These are phyloP conservation scores for Solanum clarkiae DNA, from an alignment of 257 asterid species.

Conservation along the genomic window DNA sequence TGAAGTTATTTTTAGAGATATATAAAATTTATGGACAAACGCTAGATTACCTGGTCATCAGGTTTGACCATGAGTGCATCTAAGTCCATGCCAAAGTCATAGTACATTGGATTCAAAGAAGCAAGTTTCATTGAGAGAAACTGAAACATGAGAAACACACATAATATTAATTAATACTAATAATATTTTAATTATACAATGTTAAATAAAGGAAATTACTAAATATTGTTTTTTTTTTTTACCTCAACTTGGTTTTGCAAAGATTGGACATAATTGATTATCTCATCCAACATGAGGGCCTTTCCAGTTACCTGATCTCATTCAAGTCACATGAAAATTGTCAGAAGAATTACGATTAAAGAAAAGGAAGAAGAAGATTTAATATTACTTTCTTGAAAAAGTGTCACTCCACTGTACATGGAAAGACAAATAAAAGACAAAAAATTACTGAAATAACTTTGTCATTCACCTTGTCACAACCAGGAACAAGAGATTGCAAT, in stretches of 20 bases:
- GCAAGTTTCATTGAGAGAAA: slow-evolving; percentile 90
- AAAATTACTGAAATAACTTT: not conserved
- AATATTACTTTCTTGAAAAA: not conserved
- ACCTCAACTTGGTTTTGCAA: slow-evolving; percentile 93
- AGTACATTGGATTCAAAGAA: slow-evolving; percentile 47
- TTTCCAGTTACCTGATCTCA: slow-evolving; percentile 73
- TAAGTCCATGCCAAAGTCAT: slow-evolving; percentile 67
- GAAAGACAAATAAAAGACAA: slow-evolving; percentile 4
- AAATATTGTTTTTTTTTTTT: not conserved
- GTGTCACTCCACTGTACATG: not conserved
- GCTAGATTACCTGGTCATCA: slow-evolving; percentile 45
- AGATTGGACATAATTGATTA: slow-evolving; percentile 81
- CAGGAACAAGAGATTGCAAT: slow-evolving; percentile 75
- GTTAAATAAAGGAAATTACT: not conserved
- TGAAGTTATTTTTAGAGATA: no score
- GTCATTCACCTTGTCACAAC: slow-evolving; percentile 62
- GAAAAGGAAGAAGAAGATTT: not conserved
- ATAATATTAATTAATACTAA: not conserved
- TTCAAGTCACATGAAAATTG: slow-evolving; percentile 22
- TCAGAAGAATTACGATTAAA: not conserved
- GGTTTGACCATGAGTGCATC: slow-evolving; percentile 47
- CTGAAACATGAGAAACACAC: slow-evolving; percentile 19
- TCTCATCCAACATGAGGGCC: slow-evolving; percentile 96
- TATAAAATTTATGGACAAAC: not conserved
- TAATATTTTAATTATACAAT: not conserved